These are phyloP conservation scores for Isatis lusitanica DNA, from an alignment of 441 rosid genomes.

Conservation along the genomic window DNA sequence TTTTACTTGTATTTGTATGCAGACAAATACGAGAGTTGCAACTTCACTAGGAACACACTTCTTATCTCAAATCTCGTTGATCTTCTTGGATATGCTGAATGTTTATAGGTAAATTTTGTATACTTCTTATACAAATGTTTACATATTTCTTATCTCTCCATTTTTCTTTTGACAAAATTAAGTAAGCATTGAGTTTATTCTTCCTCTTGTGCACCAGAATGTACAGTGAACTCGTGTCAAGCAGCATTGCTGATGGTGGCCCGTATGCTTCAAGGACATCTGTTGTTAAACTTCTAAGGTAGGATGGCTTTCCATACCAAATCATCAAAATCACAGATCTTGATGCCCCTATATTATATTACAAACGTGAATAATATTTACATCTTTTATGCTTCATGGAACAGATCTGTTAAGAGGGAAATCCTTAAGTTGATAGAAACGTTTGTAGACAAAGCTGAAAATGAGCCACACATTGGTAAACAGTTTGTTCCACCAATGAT, in stretches of 20 bases:
- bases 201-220: constrained; percentile 59
- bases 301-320: constrained; percentile 25
- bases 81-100: constrained; percentile 98
- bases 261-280: constrained; percentile 94
- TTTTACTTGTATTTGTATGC: constrained; percentile 34
- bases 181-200: background rate
- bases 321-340: background rate
- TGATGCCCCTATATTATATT: constrained; percentile 6
- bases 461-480: constrained; percentile 93
- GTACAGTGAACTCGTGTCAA: constrained; percentile 99
- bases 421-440: constrained; percentile 97
- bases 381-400: constrained; percentile 6
- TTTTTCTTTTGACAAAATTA: background rate
- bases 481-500: constrained; percentile 99
- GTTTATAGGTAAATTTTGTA: constrained; percentile 72
- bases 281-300: constrained; percentile 93
- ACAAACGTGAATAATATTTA: constrained; percentile 9
- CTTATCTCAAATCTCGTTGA: constrained; percentile 82
- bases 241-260: constrained; percentile 90
- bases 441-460: constrained; percentile 98
- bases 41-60: constrained; percentile 90
- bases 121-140: background rate
- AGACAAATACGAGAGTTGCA: constrained; percentile 99
- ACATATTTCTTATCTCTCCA: background rate
- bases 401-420: constrained; percentile 98